These are phyloP conservation scores for Fomes fomentarius DNA, from an alignment of 1,284 basidiomycete genomes.

Conservation along the genomic window DNA sequence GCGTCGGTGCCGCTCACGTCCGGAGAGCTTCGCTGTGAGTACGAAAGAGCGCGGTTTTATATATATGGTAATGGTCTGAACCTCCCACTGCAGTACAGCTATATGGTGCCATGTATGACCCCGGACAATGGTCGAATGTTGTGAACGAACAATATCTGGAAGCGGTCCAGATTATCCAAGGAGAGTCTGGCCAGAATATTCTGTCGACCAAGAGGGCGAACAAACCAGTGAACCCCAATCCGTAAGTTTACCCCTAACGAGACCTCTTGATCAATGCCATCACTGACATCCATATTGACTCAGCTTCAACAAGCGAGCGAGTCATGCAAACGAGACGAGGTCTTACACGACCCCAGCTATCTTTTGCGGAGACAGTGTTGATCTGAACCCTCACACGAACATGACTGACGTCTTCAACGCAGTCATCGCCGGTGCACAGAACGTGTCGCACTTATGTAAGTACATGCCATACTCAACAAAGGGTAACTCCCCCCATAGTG, in stretches of 20 bases:
- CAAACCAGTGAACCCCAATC: background rate
- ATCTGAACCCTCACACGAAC: conserved; percentile 12
- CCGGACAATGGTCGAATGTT: background rate
- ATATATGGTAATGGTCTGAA: too few species aligned
- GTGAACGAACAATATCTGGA: background rate
- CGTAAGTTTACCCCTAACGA: background rate
- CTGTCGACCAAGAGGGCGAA: background rate
- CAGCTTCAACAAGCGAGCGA: background rate
- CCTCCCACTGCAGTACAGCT: background rate
- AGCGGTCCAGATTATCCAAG: background rate
- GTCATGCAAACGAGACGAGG: conserved; percentile 2
- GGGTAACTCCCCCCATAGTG: too few species aligned
- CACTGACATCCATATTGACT: background rate
- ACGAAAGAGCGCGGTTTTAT: too few species aligned
- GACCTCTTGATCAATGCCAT: background rate
- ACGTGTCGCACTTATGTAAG: conserved; percentile 24
- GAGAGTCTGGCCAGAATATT: background rate
- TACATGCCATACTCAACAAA: too few species aligned
- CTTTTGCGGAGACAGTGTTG: conserved; percentile 23
- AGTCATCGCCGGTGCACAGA: conserved; percentile 16
- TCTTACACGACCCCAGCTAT: conserved; percentile 14
- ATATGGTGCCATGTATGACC: conserved; percentile 2
- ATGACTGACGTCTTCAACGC: conserved; percentile 23
- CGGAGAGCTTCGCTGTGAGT: too few species aligned
- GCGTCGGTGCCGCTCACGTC: too few species aligned